These are phyloP conservation scores for Ceratobasidium theobromae DNA, from an alignment of 1,284 basidiomycete species.

Conservation along the genomic window DNA sequence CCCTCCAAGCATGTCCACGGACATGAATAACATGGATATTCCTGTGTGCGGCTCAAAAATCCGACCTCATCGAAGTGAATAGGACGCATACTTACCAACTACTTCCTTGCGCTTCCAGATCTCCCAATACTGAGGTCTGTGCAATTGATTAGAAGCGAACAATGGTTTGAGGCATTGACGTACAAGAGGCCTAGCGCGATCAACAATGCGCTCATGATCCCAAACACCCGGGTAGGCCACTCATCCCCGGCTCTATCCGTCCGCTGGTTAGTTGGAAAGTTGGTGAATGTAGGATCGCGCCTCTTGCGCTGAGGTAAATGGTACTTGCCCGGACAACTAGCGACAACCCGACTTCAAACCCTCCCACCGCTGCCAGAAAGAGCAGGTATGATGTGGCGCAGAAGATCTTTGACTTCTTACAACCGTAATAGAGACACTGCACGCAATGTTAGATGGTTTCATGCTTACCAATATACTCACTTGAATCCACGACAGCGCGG, in stretches of 20 bases:
- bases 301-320: background rate
- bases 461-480: constrained; percentile 42
- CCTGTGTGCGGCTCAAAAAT: constrained; percentile 18
- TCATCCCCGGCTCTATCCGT: constrained; percentile 51
- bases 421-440: constrained; percentile 65
- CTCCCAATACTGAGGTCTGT: constrained; percentile 57
- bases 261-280: constrained; percentile 38
- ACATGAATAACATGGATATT: constrained; percentile 70
- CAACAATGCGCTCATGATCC: constrained; percentile 62
- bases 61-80: background rate
- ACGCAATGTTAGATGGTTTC: constrained; percentile 8
- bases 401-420: constrained; percentile 44
- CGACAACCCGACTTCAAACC: constrained; percentile 61
- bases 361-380: constrained; percentile 50
- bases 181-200: constrained; percentile 63
- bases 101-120: constrained; percentile 72
- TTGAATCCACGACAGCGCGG: constrained; percentile 66
- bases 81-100: constrained; percentile 48
- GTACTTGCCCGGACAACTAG: constrained; percentile 55
- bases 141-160: background rate
- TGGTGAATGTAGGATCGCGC: constrained; percentile 25
- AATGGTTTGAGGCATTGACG: constrained; percentile 36
- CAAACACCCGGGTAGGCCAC: constrained; percentile 60
- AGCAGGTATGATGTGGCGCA: constrained; percentile 42
- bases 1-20: constrained; percentile 70